These are phyloP conservation scores for Melastoma malabathricum DNA, from an alignment of 345 rosid species.

Conservation along the genomic window DNA sequence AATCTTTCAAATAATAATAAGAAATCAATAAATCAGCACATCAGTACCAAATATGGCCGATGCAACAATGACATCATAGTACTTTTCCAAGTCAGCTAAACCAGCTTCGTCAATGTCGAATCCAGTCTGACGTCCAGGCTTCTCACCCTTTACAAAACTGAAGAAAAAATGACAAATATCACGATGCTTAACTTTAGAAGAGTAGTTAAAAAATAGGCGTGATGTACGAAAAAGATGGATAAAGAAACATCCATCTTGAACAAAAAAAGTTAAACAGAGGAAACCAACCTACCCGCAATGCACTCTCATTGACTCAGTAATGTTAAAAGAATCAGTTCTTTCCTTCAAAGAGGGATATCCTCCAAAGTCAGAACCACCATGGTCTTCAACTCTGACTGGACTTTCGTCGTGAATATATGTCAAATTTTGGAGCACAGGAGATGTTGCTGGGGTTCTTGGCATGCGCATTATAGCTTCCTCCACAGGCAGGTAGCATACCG, in stretches of 20 bases:
- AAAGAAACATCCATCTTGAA: too few relatives aligned
- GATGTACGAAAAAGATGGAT: too few relatives aligned
- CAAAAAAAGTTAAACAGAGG: not conserved
- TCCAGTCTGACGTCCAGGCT: conserved; percentile 61
- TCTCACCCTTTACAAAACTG: conserved; percentile 63
- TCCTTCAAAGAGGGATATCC: conserved; percentile 75
- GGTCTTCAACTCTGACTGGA: conserved; percentile 41
- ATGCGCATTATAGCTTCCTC: conserved; percentile 60
- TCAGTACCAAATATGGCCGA: conserved; percentile 84
- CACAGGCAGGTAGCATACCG: conserved; percentile 68
- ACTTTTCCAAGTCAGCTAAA: conserved; percentile 43
- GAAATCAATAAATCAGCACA: not conserved
- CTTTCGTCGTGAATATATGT: conserved; percentile 42
- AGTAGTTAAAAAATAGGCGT: too few relatives aligned
- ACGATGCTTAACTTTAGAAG: too few relatives aligned
- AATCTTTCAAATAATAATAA: conserved; percentile 4
- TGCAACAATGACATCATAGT: conserved; percentile 62
- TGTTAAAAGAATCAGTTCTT: conserved; percentile 50
- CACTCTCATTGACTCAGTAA: conserved; percentile 65
- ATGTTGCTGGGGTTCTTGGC: conserved; percentile 46
- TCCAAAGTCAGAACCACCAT: conserved; percentile 78
- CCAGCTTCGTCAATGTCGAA: conserved; percentile 75
- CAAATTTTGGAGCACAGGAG: conserved; percentile 46
- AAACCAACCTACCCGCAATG: conserved; percentile 65
- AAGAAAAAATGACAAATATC: too few relatives aligned